These are phyloP conservation scores for Corymbia maculata DNA, from an alignment of 345 rosid genomes.

Conservation along the genomic window DNA sequence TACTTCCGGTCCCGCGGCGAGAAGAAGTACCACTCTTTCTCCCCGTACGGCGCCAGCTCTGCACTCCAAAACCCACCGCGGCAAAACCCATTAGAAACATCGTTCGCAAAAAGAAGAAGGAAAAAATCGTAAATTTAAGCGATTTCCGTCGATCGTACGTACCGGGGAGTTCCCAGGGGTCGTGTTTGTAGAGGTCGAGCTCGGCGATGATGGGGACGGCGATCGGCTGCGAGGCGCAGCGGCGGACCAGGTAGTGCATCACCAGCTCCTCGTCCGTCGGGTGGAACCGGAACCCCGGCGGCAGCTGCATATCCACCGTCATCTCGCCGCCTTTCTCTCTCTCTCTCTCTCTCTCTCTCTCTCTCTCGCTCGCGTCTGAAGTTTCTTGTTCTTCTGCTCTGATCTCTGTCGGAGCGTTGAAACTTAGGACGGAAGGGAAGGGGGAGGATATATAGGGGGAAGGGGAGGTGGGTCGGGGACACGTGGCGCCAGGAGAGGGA, in stretches of 20 bases:
- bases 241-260: slow-evolving; percentile 74
- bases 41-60: slow-evolving; percentile 79
- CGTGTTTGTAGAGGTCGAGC: slow-evolving; percentile 67
- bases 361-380: not conserved
- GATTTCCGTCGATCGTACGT: not conserved
- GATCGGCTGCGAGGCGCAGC: slow-evolving; percentile 65
- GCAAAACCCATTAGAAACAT: not conserved
- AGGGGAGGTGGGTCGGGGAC: slow-evolving; percentile 12
- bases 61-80: not conserved
- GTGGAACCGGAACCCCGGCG: slow-evolving; percentile 92
- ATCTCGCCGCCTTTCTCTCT: slow-evolving; percentile 5
- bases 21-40: slow-evolving; percentile 96
- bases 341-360: not conserved
- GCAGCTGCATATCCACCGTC: slow-evolving; percentile 45
- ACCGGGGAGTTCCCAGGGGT: slow-evolving; percentile 97
- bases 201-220: slow-evolving; percentile 73
- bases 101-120: not conserved
- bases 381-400: too few species aligned
- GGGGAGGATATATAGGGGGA: slow-evolving; percentile 37
- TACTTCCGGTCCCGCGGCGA: slow-evolving; percentile 84
- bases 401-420: slow-evolving; percentile 32
- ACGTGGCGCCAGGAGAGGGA: slow-evolving; percentile 39
- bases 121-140: not conserved
- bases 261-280: slow-evolving; percentile 99
- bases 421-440: slow-evolving; percentile 39